These are phyloP conservation scores for Panellus pusillus DNA, from an alignment of 768 basidiomycete species.

Conservation along the genomic window DNA sequence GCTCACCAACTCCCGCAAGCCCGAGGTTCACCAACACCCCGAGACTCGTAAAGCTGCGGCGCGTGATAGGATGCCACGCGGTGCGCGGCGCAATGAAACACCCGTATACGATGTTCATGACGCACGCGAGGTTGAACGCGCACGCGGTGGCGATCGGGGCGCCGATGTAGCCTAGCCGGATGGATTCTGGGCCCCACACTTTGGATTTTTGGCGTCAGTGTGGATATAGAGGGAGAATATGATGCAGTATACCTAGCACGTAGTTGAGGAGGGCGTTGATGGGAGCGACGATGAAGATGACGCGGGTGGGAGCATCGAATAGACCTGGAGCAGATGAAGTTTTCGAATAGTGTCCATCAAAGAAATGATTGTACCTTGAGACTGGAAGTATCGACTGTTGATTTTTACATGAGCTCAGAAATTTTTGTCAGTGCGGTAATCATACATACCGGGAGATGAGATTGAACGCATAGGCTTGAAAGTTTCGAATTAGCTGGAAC, in stretches of 20 bases:
- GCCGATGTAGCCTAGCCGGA: slow-evolving; percentile 87
- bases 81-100: slow-evolving; percentile 59
- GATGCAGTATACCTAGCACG: slow-evolving; percentile 59
- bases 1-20: slow-evolving; percentile 77
- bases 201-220: neutral
- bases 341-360: neutral
- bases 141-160: slow-evolving; percentile 89
- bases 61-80: slow-evolving; percentile 80
- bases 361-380: slow-evolving; percentile 55
- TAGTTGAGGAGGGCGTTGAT: slow-evolving; percentile 84
- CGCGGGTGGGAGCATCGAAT: slow-evolving; percentile 82
- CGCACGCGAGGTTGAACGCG: slow-evolving; percentile 82
- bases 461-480: slow-evolving; percentile 50
- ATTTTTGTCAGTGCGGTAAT: slow-evolving; percentile 11
- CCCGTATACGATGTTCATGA: slow-evolving; percentile 63
- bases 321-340: slow-evolving; percentile 45
- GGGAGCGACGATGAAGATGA: slow-evolving; percentile 81
- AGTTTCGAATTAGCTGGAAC: slow-evolving; percentile 1
- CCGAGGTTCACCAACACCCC: slow-evolving; percentile 74
- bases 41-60: slow-evolving; percentile 64
- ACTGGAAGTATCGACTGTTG: slow-evolving; percentile 73
- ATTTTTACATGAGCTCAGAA: slow-evolving; percentile 2
- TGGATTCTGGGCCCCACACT: slow-evolving; percentile 81
- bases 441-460: slow-evolving; percentile 46
- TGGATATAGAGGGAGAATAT: neutral